Conservation (phyloP, 352 stramenopile species). For the Pelagophyceae sp. region DNA sequence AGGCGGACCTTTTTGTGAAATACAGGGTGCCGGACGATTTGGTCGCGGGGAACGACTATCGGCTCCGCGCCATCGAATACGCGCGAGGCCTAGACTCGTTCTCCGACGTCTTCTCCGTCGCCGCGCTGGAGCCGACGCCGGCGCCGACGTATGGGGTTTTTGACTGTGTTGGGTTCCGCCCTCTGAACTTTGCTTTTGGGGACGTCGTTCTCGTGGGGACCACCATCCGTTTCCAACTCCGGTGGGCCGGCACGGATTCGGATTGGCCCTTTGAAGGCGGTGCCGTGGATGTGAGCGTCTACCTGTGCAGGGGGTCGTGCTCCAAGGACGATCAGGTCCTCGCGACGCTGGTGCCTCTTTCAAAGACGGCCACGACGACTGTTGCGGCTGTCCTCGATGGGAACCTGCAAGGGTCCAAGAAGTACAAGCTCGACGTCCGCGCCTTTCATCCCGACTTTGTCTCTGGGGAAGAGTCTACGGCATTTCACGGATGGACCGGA, state of each 20-base stretch:
- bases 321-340: not conserved
- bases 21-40: not conserved
- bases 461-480: too few species aligned
- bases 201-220: not conserved
- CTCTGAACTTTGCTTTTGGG: not conserved
- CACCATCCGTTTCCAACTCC: too few species aligned
- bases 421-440: not conserved
- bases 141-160: not conserved
- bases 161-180: not conserved
- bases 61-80: not conserved
- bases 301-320: not conserved
- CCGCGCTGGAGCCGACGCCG: not conserved
- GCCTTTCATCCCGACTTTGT: not conserved
- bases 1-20: too few species aligned
- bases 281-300: not conserved
- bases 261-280: not conserved
- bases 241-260: not conserved
- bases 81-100: not conserved
- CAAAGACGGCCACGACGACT: not conserved
- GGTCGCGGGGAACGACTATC: not conserved
- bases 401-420: too few species aligned
- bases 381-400: not conserved
- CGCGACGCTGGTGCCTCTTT: not conserved
- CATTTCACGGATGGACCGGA: too few species aligned
- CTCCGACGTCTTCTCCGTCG: not conserved